phyloP scores from a whole-genome alignment of 805 yeast genomes.

The Hanseniaspora lachancei region DNA sequence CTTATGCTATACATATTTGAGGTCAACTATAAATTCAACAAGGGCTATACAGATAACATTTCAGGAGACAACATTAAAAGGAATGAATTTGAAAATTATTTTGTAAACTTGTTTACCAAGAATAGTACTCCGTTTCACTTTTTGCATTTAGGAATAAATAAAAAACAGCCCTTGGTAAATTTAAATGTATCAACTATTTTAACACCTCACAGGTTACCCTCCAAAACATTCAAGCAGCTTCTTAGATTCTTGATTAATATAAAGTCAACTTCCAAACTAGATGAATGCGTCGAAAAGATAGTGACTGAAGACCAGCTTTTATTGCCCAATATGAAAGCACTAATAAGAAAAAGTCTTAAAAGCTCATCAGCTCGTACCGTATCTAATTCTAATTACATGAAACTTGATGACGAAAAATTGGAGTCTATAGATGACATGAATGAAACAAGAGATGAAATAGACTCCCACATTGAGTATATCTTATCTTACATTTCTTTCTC shows the following conservation, averaged over 20 bases:
- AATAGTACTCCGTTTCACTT: not conserved
- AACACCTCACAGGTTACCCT: slow-evolving; percentile 1
- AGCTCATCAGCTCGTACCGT: slow-evolving; percentile 10
- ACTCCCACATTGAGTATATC: slow-evolving; percentile 30
- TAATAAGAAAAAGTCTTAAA: slow-evolving; percentile 12
- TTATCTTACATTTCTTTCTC: slow-evolving; percentile 38
- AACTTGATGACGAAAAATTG: slow-evolving; percentile 7
- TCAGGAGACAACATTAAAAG: slow-evolving; percentile 3
- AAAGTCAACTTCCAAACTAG: slow-evolving; percentile 9
- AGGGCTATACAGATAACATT: slow-evolving; percentile 1
- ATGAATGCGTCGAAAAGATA: slow-evolving; percentile 10
- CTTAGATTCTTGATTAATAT: slow-evolving; percentile 9
- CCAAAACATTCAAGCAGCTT: not conserved
- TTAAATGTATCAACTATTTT: not conserved
- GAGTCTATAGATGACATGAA: slow-evolving; percentile 18
- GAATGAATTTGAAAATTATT: slow-evolving; percentile 12
- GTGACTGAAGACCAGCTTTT: slow-evolving; percentile 5
- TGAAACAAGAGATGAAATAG: slow-evolving; percentile 26
- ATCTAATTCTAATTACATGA: not conserved
- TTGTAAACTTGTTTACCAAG: slow-evolving; percentile 3
- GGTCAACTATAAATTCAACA: not conserved
- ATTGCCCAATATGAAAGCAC: slow-evolving; percentile 5
- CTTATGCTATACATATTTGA: slow-evolving; percentile 11
- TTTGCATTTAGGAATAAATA: not conserved
- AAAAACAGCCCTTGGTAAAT: not conserved